Conservation (phyloP, 108 stramenopile genomes). For the Cylindrotheca closterium region DNA sequence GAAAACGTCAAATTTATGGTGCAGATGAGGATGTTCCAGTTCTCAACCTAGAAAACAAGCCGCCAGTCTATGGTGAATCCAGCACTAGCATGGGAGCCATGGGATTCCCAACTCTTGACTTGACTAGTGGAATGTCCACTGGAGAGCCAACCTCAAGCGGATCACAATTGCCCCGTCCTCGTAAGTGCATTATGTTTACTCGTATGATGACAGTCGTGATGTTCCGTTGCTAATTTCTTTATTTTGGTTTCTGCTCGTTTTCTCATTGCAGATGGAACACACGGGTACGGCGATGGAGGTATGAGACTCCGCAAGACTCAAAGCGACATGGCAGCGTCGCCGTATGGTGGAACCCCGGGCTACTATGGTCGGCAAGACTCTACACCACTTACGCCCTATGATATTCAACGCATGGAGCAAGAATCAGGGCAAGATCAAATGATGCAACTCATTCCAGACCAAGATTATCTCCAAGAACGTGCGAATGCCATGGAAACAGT, state of each 20-base stretch:
- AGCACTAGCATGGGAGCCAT: slow-evolving; percentile 13
- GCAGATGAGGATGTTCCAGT: slow-evolving; percentile 42
- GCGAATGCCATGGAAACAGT: slow-evolving; percentile 87
- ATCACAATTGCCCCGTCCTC: slow-evolving; percentile 62
- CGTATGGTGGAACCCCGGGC: slow-evolving; percentile 7
- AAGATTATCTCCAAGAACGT: slow-evolving; percentile 76
- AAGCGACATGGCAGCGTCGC: slow-evolving; percentile 10
- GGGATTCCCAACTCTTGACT: slow-evolving; percentile 68
- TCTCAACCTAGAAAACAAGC: slow-evolving; percentile 69
- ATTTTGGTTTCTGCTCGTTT: not conserved
- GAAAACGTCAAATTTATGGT: slow-evolving; percentile 72
- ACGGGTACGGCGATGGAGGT: slow-evolving; percentile 2
- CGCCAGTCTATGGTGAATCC: slow-evolving; percentile 55
- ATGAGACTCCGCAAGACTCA: slow-evolving; percentile 22
- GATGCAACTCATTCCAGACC: slow-evolving; percentile 87
- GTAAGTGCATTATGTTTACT: slow-evolving; percentile 33
- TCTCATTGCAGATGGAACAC: slow-evolving; percentile 14
- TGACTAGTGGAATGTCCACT: slow-evolving; percentile 81
- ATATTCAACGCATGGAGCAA: slow-evolving; percentile 88
- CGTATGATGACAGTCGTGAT: not conserved
- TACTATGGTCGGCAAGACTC: slow-evolving; percentile 36
- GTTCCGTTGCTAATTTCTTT: not conserved
- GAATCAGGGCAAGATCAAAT: slow-evolving; percentile 58
- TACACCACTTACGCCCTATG: slow-evolving; percentile 72
- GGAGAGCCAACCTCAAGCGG: slow-evolving; percentile 43